phyloP scores from a whole-genome alignment of 2,329 filamentous ascomycete species.

The Clarireedia monteithiana region DNA sequence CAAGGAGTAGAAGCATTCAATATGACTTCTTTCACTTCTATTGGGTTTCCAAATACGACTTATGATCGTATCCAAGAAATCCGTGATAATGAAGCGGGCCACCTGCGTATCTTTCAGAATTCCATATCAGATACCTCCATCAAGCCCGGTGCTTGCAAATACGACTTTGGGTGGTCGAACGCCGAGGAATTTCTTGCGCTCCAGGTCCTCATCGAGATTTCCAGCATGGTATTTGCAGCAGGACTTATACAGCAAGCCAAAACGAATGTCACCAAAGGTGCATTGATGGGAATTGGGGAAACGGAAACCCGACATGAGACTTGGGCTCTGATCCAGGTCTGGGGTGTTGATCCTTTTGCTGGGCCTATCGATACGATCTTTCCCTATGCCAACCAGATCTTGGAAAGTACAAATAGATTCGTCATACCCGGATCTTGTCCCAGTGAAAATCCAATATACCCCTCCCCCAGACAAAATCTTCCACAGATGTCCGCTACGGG shows the following conservation, averaged over 20 bases:
- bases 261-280: constrained; percentile 29
- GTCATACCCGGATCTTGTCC: constrained; percentile 31
- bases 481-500: constrained; percentile 26
- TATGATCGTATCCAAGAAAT: constrained; percentile 35
- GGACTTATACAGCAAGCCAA: constrained; percentile 32
- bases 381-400: constrained; percentile 36
- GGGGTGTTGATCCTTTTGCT: constrained; percentile 33
- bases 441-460: constrained; percentile 31
- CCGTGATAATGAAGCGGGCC: constrained; percentile 39
- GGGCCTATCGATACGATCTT: constrained; percentile 36
- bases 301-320: constrained; percentile 34
- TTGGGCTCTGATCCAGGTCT: constrained; percentile 37
- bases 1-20: constrained; percentile 35
- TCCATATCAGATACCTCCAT: constrained; percentile 34
- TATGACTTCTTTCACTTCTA: constrained; percentile 27
- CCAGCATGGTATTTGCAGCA: constrained; percentile 34
- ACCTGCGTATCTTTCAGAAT: constrained; percentile 37
- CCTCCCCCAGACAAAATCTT: constrained; percentile 31
- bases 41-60: constrained; percentile 34
- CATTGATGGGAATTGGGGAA: constrained; percentile 33
- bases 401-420: constrained; percentile 31
- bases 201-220: constrained; percentile 31
- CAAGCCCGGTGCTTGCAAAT: constrained; percentile 34
- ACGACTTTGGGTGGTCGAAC: constrained; percentile 25
- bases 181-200: constrained; percentile 26